A percentile compares a stretch with the other conserved stretches of the same genome.
Conservation (phyloP, 108 stramenopile genomes). For the Skeletonema tropicum region DNA sequence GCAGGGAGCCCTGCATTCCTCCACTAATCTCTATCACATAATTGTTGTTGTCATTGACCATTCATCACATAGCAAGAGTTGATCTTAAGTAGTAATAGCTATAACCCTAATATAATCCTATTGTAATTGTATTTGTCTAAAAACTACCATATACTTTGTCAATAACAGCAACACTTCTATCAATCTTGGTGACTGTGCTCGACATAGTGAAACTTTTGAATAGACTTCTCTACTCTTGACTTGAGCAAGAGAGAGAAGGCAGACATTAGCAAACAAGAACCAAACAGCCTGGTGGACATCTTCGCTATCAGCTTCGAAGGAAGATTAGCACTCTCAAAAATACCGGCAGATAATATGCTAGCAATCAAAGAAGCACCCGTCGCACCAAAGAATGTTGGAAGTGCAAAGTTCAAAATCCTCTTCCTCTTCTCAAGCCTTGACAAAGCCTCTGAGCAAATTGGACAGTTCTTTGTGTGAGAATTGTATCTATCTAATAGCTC, state of each 20-base stretch:
- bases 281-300: background rate
- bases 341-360: background rate
- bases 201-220: slow-evolving; percentile 5
- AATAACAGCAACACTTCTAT: background rate
- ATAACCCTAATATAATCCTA: background rate
- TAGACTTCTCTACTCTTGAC: slow-evolving; percentile 4
- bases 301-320: slow-evolving; percentile 2
- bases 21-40: no score
- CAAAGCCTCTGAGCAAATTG: slow-evolving; percentile 4
- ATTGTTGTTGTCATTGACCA: no score
- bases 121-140: background rate
- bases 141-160: background rate
- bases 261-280: slow-evolving; percentile 9
- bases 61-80: no score
- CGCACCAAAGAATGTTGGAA: slow-evolving; percentile 9
- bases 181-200: slow-evolving; percentile 10
- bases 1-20: no score
- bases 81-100: no score
- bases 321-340: background rate
- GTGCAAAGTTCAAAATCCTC: background rate
- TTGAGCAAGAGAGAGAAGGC: slow-evolving; percentile 1
- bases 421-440: background rate
- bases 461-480: slow-evolving; percentile 21
- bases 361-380: slow-evolving; percentile 11
- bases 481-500: slow-evolving; percentile 17